These are phyloP conservation scores for Collybia mongolica DNA, from an alignment of 768 basidiomycete species.

Conservation along the genomic window DNA sequence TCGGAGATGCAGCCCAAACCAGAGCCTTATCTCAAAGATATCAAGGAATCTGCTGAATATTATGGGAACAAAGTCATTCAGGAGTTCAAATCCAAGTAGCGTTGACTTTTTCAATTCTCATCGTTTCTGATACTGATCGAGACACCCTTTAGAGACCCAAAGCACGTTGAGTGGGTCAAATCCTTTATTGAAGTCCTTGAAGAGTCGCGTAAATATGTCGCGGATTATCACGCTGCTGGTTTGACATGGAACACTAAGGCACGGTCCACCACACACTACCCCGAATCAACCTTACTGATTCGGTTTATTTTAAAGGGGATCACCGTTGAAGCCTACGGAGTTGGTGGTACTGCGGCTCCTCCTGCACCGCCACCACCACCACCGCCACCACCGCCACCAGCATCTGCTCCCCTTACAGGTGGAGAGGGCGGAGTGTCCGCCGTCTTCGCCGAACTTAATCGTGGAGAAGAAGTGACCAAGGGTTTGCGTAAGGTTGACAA, in stretches of 20 bases:
- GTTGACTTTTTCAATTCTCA: neutral
- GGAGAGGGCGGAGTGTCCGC: slow-evolving; percentile 61
- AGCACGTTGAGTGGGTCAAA: slow-evolving; percentile 88
- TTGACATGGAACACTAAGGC: slow-evolving; percentile 88
- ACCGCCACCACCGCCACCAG: slow-evolving; percentile 42
- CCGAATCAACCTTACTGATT: neutral
- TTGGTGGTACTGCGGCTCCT: slow-evolving; percentile 39
- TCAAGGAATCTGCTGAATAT: slow-evolving; percentile 85
- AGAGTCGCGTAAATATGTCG: slow-evolving; percentile 77
- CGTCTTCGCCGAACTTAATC: slow-evolving; percentile 89
- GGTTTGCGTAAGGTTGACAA: slow-evolving; percentile 91
- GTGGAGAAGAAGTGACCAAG: slow-evolving; percentile 87
- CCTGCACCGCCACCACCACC: slow-evolving; percentile 58
- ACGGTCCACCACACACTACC: slow-evolving; percentile 6
- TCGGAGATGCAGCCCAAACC: slow-evolving; percentile 66
- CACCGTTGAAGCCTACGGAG: slow-evolving; percentile 51
- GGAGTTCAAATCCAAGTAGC: slow-evolving; percentile 88
- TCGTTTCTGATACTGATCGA: slow-evolving; percentile 8
- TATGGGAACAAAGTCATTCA: slow-evolving; percentile 90
- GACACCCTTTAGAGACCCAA: slow-evolving; percentile 62
- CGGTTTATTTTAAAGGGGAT: slow-evolving; percentile 43
- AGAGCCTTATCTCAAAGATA: slow-evolving; percentile 72
- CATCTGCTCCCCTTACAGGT: slow-evolving; percentile 34
- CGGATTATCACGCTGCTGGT: slow-evolving; percentile 84
- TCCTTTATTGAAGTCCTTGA: slow-evolving; percentile 71